Conservation (phyloP, 202 grass and related monocot species). For the Elaeis oleifera region DNA sequence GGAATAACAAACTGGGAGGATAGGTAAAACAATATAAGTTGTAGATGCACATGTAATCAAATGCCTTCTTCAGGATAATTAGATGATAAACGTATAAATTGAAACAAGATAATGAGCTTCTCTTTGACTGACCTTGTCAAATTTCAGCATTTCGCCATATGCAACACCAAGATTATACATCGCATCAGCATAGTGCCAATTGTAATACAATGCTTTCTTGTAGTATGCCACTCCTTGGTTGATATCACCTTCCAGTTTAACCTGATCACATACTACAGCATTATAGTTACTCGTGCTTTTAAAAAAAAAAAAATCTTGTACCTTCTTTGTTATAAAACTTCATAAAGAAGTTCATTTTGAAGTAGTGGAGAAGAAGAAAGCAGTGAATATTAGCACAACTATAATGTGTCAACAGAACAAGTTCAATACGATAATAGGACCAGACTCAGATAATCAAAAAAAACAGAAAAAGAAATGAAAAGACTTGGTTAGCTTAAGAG, state of each 20-base stretch:
- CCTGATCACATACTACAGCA: constrained; percentile 37
- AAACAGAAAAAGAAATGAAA: too few species aligned
- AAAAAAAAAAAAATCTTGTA: background rate
- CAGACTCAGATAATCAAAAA: too few species aligned
- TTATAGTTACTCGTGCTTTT: constrained; percentile 11
- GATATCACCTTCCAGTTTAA: constrained; percentile 94
- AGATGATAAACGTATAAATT: background rate
- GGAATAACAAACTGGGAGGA: too few species aligned
- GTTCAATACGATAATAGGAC: too few species aligned
- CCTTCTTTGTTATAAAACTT: background rate
- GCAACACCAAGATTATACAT: constrained; percentile 99
- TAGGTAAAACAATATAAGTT: too few species aligned
- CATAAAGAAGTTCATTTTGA: background rate
- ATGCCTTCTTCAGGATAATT: too few species aligned
- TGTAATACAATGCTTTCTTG: constrained; percentile 95
- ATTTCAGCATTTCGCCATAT: constrained; percentile 98
- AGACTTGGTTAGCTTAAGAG: too few species aligned
- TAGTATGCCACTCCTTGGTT: constrained; percentile 95
- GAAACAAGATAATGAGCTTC: background rate
- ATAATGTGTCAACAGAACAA: too few species aligned
- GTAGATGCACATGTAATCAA: too few species aligned
- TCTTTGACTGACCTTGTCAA: constrained; percentile 84
- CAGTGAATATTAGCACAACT: too few species aligned
- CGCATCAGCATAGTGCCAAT: constrained; percentile 98
- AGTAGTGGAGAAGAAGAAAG: too few species aligned